Base-by-base conservation (phyloP, 2,329 filamentous ascomycete species). In the Bipolaris sorokiniana region DNA sequence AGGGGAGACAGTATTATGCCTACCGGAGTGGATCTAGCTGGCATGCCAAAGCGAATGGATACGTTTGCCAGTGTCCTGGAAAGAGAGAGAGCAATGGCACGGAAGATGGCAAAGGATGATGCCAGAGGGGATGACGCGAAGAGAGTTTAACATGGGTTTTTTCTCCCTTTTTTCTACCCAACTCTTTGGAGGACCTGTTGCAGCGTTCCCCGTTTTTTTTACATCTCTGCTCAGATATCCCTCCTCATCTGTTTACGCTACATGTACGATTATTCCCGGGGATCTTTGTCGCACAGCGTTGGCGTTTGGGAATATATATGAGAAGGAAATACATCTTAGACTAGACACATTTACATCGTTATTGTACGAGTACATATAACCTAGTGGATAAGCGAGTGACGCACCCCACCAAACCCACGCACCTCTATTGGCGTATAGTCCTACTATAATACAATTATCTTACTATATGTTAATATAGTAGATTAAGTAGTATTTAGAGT, bases 21-120 rank as follows among this genome's bases (percentile, higher is more conserved):
- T 64, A 59, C 61, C 60, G 61, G 60, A 58, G 64, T 62, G 22
- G 56, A 51, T 54, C 61, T 41, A 41, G 37, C 34, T 2, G 62
- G 59, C 10, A 65, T 65, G 52, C 61, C 59, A 36, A 62, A 63
- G 59, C 68, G 62, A 2, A 67, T 59, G 7, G 65, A 65, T 51
- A 62, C 54, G n/a, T 46, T 72, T 23, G 62, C 62, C 7, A 66
- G 69, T 48, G 58, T 73, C 13, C 56, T 74, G 20, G 62, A 69
- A 28, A 64, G 70, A 53, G 73, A 75, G 54, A 54, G 70, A 20
- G 56, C 55, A 26, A 34, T 70, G 54, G 66, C 70, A 37, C 56
- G 69, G 44, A 63, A 66, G 58, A 54, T 73, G 56, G 71, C 67
- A 1, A 70, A 68, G 54, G 68, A 60, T 15, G 71, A 71, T 56